A percentile compares a stretch with the other conserved stretches of the same genome.
Conservation (phyloP, 2,329 filamentous ascomycete species). For the Huntiella omanensis region DNA sequence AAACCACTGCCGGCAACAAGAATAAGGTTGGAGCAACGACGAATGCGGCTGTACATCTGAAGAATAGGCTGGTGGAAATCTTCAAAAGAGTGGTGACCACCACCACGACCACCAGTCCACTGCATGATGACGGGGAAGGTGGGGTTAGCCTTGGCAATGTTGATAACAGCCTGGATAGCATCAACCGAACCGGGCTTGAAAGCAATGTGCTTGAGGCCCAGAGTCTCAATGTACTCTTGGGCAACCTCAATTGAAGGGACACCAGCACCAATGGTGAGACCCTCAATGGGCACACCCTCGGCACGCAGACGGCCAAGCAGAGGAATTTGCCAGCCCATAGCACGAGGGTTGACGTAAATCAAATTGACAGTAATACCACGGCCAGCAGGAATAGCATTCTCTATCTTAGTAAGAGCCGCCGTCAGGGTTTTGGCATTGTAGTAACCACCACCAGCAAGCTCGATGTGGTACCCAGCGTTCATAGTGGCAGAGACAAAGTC, state of each 20-base stretch:
- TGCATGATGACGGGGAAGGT: constrained; percentile 83
- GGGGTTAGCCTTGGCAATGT: constrained; percentile 86
- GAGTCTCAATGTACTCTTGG: constrained; percentile 81
- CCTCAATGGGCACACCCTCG: constrained; percentile 79
- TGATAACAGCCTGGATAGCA: constrained; percentile 75
- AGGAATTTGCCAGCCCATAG: constrained; percentile 86
- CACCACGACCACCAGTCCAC: constrained; percentile 87
- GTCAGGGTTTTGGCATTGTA: constrained; percentile 71
- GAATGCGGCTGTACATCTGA: constrained; percentile 77
- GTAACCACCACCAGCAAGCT: constrained; percentile 78
- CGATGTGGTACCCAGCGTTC: constrained; percentile 88
- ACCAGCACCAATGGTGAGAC: constrained; percentile 79
- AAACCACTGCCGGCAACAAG: constrained; percentile 84
- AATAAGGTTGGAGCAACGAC: constrained; percentile 71
- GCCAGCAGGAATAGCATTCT: constrained; percentile 63
- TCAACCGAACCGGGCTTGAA: constrained; percentile 89
- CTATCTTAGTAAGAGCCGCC: constrained; percentile 65
- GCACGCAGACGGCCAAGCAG: constrained; percentile 61
- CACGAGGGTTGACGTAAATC: constrained; percentile 76
- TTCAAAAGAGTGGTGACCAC: constrained; percentile 86
- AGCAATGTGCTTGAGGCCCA: constrained; percentile 79
- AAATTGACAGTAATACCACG: constrained; percentile 79
- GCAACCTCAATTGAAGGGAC: constrained; percentile 87
- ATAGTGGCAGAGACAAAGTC: constrained; percentile 85
- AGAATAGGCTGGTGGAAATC: constrained; percentile 88